Evolutionary conservation across 768 basidiomycete genomes (phyloP), one percentile per base, ranked within the genome.

Genomic region (Leccinum fibrillosum): DNA sequence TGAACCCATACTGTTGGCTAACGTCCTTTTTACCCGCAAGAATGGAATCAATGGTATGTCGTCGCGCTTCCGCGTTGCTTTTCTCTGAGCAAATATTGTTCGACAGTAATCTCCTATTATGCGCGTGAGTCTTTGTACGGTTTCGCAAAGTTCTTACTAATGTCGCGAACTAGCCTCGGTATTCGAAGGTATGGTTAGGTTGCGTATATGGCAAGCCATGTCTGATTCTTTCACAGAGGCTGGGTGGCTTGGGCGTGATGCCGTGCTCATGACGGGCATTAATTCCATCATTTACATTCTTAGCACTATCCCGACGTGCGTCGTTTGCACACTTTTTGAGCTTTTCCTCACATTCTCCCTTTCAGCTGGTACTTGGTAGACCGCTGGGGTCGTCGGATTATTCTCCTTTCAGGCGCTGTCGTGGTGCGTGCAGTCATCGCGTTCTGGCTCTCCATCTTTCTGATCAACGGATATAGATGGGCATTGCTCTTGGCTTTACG

Each of bases 261-360:
- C 95, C 12, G 84, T 98, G 60, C 78, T 98, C 25, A 98, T 98
- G 95, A 92, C 94, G 12, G 95, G 94, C 2, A 90, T 97, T 68
- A 98, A 97, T 66, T 85, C 89, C 7, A 77, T 90, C 54, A 87
- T 93, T 59, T 93, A 93, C 62, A 67, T 92, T 23, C 74, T 89
- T 12, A 88, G 86, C 67, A 91, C 92, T 4, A 73, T 95, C 42
- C 92, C 92, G 5, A 88, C 94, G 89, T 93, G 61, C 58, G 89
- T 72, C n/a, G 28, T n/a, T 19, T 30, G 17, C 49, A 19, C 45
- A 9, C 53, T 55, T 42, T 35, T n/a, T 11, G 9, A 12, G 19
- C 37, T 54, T 58, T 58, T 52, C 39, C 58, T 51, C 51, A 62
- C 39, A 23, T 48, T 35, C 54, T 12, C 13, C 7, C 28, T 66